Evolutionary conservation across 208 protist genomes (phyloP), one percentile per base, ranked within the genome.

Genomic region (Trypanosoma mega): DNA sequence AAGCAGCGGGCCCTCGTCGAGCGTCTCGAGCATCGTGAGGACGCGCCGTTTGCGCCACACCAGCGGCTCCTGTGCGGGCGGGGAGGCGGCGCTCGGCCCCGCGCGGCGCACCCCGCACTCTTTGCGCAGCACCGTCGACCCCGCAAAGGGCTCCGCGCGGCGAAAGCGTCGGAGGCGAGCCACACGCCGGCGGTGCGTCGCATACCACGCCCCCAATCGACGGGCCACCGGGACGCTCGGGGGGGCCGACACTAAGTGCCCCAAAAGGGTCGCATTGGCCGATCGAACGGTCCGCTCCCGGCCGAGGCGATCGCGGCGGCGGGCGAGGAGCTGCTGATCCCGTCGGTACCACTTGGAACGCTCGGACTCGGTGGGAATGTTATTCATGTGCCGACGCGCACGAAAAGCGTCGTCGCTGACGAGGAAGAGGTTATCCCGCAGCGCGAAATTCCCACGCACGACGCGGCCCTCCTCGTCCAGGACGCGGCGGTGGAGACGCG

Each of bases 101-200:
- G 23, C 31, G n/a, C 53, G 45, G 18, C 26, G 58, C 24, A 71
- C 14, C 12, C 37, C 12, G 43, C 63, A 71, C n/a, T 72, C 58
- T 4, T 31, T 43, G 36, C 65, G 55, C n/a, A 89, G 65, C 6
- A 89, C 37, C 0, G 60, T 55, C 0, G 66, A 74, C 0, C 82
- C 82, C 1, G 76, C 72, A 52, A 83, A 89, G 12, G 68, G 65
- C 48, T 85, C 82, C 11, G 66, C 59, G 5, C 70, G 70, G 24
- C 74, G 63, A 47, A 89, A 89, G 12, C 57, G 76, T 7, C 72
- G 72, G 20, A 85, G 46, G 43, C 74, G 54, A 31, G 39, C 48
- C 23, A 85, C 21, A 0, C 70, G 74, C 43, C 70, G 77, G 43
- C 54, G 68, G 68, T 89, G 78, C 3, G 75, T 43, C 51, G 63